A percentile compares a stretch with the other conserved stretches of the same genome.
Evolutionary conservation across 805 yeast genomes (phyloP).

Genomic region (Candida broadrunensis): DNA sequence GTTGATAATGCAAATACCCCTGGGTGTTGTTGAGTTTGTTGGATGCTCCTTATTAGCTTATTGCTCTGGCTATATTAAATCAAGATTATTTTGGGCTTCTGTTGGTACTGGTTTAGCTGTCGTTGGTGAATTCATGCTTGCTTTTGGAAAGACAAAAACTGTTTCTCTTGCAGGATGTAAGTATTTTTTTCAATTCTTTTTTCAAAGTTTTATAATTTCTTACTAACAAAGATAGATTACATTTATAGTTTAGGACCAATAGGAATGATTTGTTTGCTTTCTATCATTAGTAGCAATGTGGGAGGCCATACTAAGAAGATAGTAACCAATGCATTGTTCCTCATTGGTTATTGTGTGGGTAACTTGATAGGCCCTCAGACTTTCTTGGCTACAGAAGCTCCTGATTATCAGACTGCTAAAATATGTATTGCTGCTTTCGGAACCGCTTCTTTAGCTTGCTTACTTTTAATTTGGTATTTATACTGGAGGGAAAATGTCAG

Average conservation of each 20-base stretch:
- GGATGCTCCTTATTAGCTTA: conserved; percentile 32
- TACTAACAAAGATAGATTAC: too few relatives aligned
- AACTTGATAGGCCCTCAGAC: conserved; percentile 57
- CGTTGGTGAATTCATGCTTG: conserved; percentile 35
- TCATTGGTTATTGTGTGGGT: conserved; percentile 53
- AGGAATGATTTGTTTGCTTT: conserved; percentile 25
- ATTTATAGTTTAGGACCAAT: conserved; percentile 29
- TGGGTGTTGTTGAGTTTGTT: conserved; percentile 46
- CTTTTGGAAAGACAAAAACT: conserved; percentile 29
- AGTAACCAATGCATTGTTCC: conserved; percentile 41
- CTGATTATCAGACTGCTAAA: conserved; percentile 40
- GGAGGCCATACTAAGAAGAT: conserved; percentile 59
- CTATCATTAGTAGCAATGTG: conserved; percentile 44
- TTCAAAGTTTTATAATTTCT: too few relatives aligned
- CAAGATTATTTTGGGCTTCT: conserved; percentile 25
- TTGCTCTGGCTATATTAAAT: conserved; percentile 19
- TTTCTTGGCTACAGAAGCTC: conserved; percentile 42
- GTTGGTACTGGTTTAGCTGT: conserved; percentile 20
- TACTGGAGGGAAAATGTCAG: conserved; percentile 34
- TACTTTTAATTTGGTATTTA: conserved; percentile 21
- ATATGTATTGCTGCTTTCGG: conserved; percentile 37
- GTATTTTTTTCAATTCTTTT: too few relatives aligned
- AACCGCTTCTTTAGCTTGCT: conserved; percentile 20
- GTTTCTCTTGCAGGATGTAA: conserved; percentile 27
- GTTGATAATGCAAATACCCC: conserved; percentile 43